Evolutionary conservation across 371 early-diverging fungal genomes (phyloP).

Genomic region (Capillidium rhysosporum): DNA sequence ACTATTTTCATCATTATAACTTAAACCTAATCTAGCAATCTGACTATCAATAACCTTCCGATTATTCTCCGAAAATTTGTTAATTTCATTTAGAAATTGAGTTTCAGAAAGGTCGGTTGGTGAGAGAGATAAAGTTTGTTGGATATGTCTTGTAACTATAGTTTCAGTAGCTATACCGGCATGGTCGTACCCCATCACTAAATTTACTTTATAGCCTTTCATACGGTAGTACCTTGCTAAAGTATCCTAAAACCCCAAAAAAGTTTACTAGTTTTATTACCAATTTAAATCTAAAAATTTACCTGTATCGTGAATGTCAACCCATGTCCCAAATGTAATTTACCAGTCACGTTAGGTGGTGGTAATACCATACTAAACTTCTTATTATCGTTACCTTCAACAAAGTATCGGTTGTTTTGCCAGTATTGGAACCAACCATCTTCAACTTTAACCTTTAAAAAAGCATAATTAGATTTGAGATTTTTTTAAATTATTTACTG

Average conservation of each 20-base stretch:
- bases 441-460: slow-evolving; percentile 26
- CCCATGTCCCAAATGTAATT: slow-evolving; percentile 90
- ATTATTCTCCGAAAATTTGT: slow-evolving; percentile 63
- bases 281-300: background rate
- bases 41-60: slow-evolving; percentile 36
- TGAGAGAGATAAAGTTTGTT: slow-evolving; percentile 19
- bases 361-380: slow-evolving; percentile 66
- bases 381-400: slow-evolving; percentile 8
- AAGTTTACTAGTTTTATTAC: background rate
- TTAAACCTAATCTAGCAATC: slow-evolving; percentile 56
- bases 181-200: slow-evolving; percentile 93
- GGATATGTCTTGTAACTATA: slow-evolving; percentile 80
- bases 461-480: background rate
- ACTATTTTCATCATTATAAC: slow-evolving; percentile 64
- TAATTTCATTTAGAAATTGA: slow-evolving; percentile 65
- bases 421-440: slow-evolving; percentile 54
- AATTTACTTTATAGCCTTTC: slow-evolving; percentile 61
- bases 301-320: slow-evolving; percentile 68
- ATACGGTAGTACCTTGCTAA: slow-evolving; percentile 77
- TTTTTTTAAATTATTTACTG: too few species aligned
- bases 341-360: slow-evolving; percentile 96
- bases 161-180: slow-evolving; percentile 96
- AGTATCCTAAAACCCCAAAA: slow-evolving; percentile 35
- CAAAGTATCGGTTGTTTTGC: slow-evolving; percentile 27
- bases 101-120: slow-evolving; percentile 54